Base-by-base conservation (phyloP, 2,329 filamentous ascomycete genomes). In the Claviceps africana region DNA sequence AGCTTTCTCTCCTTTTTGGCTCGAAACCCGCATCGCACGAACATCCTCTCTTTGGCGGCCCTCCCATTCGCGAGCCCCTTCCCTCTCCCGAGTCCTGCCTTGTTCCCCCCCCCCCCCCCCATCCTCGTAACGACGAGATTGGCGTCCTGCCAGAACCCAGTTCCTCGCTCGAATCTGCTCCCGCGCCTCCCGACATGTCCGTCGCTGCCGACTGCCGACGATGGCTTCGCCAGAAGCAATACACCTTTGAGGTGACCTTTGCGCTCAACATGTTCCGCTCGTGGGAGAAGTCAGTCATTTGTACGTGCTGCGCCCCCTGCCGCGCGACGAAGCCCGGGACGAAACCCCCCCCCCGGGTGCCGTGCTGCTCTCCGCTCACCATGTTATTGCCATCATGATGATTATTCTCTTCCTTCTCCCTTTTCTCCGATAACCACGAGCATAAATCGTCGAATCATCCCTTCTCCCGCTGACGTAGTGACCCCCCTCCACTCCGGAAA, bases 241-340 rank as follows among this genome's bases (percentile, higher is more conserved):
- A 97, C 75, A 93, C 97, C 75, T 89, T 97, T 67, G 93, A 98
- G 73, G 91, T 97, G 67, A 96, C 91, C 13, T 93, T 94, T 70
- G 85, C 86, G 55, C 79, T 97, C 28, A 97, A 98, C 77, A 97
- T 98, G 86, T 85, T 96, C 61, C 96, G 90, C 39, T 86, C 89
- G 1, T 89, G 86, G 50, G 93, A 98, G 75, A 95, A 95, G 69
- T 91, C 95, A 70, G 84, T 95, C 62, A 95, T 97, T 72, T 97
- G 93, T 97, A 78, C 53, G 88, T 70, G 83, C 83, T 65, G 40
- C 35, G 10, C n/a, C 25, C 13, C 17, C n/a, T n/a, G 25, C 25
- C 25, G 25, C 3, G 3, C 3, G 25, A 25, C 3, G 3, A 25
- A 25, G 25, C 25, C 25, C 25, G 25, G 25, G 25, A 25, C 25